These are phyloP conservation scores for Zopfia rhizophila DNA, from an alignment of 2,329 filamentous ascomycete genomes.

Conservation along the genomic window DNA sequence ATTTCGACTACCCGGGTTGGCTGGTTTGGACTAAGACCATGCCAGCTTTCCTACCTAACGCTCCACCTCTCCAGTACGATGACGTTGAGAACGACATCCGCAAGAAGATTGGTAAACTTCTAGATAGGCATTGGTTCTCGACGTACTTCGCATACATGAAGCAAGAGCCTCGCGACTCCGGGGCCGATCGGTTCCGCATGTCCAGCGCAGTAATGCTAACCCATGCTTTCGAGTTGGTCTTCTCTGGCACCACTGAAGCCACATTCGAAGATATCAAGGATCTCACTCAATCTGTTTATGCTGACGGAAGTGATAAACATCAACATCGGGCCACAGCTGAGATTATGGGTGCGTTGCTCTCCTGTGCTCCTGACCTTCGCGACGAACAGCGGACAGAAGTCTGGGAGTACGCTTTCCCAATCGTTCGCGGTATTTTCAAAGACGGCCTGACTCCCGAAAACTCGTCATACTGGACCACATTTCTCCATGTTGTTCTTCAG, in stretches of 20 bases:
- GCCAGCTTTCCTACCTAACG: conserved; percentile 78
- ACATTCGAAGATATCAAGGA: conserved; percentile 91
- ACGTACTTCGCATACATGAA: conserved; percentile 94
- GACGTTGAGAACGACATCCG: conserved; percentile 79
- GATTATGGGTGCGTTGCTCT: conserved; percentile 86
- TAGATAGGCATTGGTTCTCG: conserved; percentile 86
- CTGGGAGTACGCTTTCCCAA: conserved; percentile 91
- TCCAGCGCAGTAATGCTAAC: conserved; percentile 86
- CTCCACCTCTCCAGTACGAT: conserved; percentile 79
- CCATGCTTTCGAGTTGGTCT: conserved; percentile 89
- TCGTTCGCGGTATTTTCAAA: conserved; percentile 85
- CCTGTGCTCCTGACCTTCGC: conserved; percentile 81
- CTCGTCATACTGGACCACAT: conserved; percentile 92
- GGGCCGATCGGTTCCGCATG: conserved; percentile 88
- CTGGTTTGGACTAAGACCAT: conserved; percentile 93
- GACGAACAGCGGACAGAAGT: conserved; percentile 77
- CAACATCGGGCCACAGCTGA: conserved; percentile 96
- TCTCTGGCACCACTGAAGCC: conserved; percentile 78
- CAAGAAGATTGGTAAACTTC: conserved; percentile 79
- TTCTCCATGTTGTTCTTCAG: conserved; percentile 87
- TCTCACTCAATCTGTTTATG: conserved; percentile 80
- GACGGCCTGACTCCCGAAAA: conserved; percentile 96
- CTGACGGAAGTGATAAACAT: conserved; percentile 95
- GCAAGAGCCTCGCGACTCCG: conserved; percentile 88
- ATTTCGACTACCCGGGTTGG: conserved; percentile 94